phyloP scores from a whole-genome alignment of 257 asterid species.

The Solanum medicagineum region DNA sequence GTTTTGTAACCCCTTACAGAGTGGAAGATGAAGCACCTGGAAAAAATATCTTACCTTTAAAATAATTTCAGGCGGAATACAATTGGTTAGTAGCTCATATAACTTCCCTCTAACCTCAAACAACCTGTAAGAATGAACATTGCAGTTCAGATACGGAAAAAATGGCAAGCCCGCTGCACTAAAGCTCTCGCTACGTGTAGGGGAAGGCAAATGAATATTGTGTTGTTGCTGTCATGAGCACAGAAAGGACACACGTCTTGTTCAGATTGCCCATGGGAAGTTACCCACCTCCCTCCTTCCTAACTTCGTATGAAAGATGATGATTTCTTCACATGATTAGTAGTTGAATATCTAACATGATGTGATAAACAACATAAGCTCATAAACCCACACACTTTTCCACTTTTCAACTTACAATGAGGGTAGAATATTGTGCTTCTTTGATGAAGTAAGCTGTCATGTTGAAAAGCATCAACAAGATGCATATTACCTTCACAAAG shows the following conservation, averaged over 20 bases:
- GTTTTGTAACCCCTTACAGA: background rate
- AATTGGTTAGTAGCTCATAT: conserved; percentile 81
- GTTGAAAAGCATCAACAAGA: background rate
- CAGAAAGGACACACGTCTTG: background rate
- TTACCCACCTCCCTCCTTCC: background rate
- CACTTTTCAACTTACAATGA: background rate
- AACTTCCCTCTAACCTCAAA: conserved; percentile 92
- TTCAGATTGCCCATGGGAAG: background rate
- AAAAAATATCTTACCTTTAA: conserved; percentile 41
- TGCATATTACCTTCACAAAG: background rate
- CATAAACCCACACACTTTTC: background rate
- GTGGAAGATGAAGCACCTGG: background rate
- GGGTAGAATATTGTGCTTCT: background rate
- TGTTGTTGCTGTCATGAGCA: background rate
- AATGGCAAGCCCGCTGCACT: too few species aligned
- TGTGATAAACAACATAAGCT: background rate
- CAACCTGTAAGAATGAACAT: conserved; percentile 39
- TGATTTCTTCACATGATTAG: background rate
- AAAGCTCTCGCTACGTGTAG: too few species aligned
- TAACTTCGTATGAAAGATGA: background rate
- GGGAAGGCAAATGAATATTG: background rate
- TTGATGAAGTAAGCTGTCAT: background rate
- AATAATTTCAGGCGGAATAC: conserved; percentile 88
- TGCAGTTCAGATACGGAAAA: background rate
- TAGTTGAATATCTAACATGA: background rate